Base-by-base conservation (phyloP, 768 basidiomycete genomes). In the Crepidotus variabilis region DNA sequence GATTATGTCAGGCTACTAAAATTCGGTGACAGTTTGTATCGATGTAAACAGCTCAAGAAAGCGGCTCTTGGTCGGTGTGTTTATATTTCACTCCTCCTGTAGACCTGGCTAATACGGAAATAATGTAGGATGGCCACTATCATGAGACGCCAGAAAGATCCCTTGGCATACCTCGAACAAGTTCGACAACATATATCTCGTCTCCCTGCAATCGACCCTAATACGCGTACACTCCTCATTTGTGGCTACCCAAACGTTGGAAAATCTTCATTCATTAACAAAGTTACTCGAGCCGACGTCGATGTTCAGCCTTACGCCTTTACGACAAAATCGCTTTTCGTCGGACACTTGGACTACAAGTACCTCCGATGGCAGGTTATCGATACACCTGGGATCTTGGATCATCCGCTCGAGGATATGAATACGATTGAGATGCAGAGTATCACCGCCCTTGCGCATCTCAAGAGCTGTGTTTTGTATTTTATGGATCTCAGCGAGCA, bases 351-450 rank as follows among this genome's bases (percentile, higher is more conserved):
- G 69, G 97, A 99, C 72, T 98, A 99, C 80, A 96, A 94, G 68
- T 99, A 99, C 76, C 81, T 99, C 64, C 87, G 97, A 59, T 99
- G 97, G 97, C 97, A 99, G 72, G 96, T 99, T 51, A 98, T 99
- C 65, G 97, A 99, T 79, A 99, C 97, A 39, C 97, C 97, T 1
- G 97, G 97, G 57, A 88, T 99, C 57, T 81, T 99, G 62, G 97
- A 99, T 69, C 97, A 98, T 71, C 95, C 96, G 1, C 79, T 98
- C 32, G 96, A 99, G 73, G 97, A 99, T 51, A 98, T 99, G 97
- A 98, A 98, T 79, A 98, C 95, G 57, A 99, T 99, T 64, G 97
- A 99, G 76, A 99, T 98, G 96, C 97, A 99, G 79, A 95, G 92
- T 64, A 97, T 97, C 69, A 98, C 96, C 35, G 97, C 97, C 13